Evolutionary conservation across 257 asterid species (phyloP), one percentile per base, ranked within the genome.

Genomic region (Gynochthodes officinalis): DNA sequence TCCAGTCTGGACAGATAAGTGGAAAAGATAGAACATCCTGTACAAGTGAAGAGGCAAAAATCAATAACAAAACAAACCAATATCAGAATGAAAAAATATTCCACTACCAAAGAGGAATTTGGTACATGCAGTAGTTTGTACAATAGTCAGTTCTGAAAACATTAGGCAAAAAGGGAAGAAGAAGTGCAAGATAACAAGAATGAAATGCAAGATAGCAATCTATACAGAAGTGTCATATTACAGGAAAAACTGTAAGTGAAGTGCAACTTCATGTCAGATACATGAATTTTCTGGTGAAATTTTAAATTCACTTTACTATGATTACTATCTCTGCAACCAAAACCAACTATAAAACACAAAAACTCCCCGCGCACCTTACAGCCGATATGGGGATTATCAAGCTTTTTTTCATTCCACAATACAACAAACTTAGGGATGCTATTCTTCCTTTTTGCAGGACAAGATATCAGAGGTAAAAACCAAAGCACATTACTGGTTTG

Each of bases 1-100:
- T 89, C 97, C 97, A 91, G 65, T 89, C 96, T 33, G 97, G 97
- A 71, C 85, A 86, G 72, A 91, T 83, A 80, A 91, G 90, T 48
- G 94, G 92, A 75, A 91, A 91, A 8, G 94, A 84, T 58, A 89
- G 84, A 61, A 80, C 85, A 67, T 89, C 96, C 97, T 89, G 85
- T 81, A 23, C 67, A 79, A 71, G 82, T 42, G 27, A 78, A 76
- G 76, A 28, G 57, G 72, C 30, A 64, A 74, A 75, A 48, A 69
- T 73, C 75, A 79, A 69, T 39, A 77, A 52, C 73, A 76, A 71
- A 69, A 44, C 60, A 42, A 16, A 67, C 55, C 65, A 57, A 27
- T 64, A 28, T 14, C 4, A 43, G 73, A 19, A 73, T 50, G 10
- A 46, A 15, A 30, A 19, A 28, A 37, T 63, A n/a, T 4, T 39